Evolutionary conservation across 1,139 yeast species (phyloP), one percentile per base, ranked within the genome.

Genomic region (Yamadazyma friedrichii): DNA sequence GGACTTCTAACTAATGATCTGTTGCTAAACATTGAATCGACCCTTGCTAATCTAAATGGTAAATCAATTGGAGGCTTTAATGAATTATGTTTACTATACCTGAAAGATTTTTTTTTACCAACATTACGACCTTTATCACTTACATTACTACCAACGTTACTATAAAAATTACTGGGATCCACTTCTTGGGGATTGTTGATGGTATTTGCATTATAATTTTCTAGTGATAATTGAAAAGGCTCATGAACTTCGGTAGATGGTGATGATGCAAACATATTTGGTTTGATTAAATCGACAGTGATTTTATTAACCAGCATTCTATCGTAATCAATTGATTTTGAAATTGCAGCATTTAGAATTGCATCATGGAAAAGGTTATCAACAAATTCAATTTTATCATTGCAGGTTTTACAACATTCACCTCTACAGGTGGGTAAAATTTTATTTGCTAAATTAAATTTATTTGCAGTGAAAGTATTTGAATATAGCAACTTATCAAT

Each of bases 341-440:
- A 34, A 15, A 50, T 46, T 6, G 52, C 54, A 35, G n/a, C 16
- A 13, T 33, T 47, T 35, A 41, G 25, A 10, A 46, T 33, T 27
- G 24, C 15, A 10, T 47, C 47, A 3, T 34, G 24, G 16, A 35
- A 39, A 2, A 8, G 27, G 3, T 24, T 15, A 39, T 50, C 53
- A 3, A 27, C 15, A 9, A 47, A 38, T 24, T 36, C 41, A 4
- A 44, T 33, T 13, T 13, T 24, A 1, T 20, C 11, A n/a, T 35
- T 33, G 11, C 15, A 6, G 3, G 6, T 10, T 15, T 29, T 16
- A 36, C 38, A 44, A 40, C 38, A 13, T 13, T 39, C 36, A 9
- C 52, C 53, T 22, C 24, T 17, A 35, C 54, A 51, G 9, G 3
- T 8, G 2, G 54, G 54, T 9, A 48, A 41, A 4, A 51, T 39